Evolutionary conservation across 768 basidiomycete species (phyloP), one percentile per base, ranked within the genome.

Genomic region (Hirschioporus abietinus): DNA sequence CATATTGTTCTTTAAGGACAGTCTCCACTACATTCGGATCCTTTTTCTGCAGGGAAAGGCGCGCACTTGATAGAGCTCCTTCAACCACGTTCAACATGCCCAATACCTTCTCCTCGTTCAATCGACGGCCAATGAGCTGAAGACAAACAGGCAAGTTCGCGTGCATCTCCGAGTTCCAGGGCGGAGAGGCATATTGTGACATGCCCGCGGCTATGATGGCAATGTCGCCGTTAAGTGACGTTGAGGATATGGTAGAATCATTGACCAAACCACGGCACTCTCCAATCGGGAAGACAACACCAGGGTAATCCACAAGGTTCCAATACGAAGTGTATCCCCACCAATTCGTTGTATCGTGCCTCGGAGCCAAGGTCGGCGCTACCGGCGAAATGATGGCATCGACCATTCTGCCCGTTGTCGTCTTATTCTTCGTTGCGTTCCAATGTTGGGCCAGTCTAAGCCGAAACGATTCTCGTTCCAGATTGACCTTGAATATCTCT

Each of bases 41-140:
- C 12, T 12, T 52, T 15, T 52, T 52, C 12, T 52, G 12, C 42
- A 52, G 15, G 20, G 42, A 3, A 52, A 20, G 42, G 20, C 15
- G 42, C 12, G 42, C 42, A 15, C 42, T 52, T 20, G 42, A 52
- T 10, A 52, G 42, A 52, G 86, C 87, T 0, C 72, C 73, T 60
- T 86, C 87, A 12, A 90, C 84, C 25, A 92, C 82, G 70, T 90
- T 86, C 7, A 84, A 81, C 84, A 92, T 86, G 0, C 79, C 83
- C 63, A 92, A 82, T 1, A 91, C 83, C 0, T 86, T 90, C 71
- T 93, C 91, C 71, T 93, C 92, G 71, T 92, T 91, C 67, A 86
- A 77, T 5, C 87, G 88, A 59, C 87, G 80, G 2, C 88, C 89
- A 9, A 91, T 80, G 9, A 92, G 73, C 73, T 93, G 91, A 30